A percentile compares a stretch with the other conserved stretches of the same genome.
Evolutionary conservation across 1,284 basidiomycete species (phyloP).

Genomic region (Phlebopus sp.): DNA sequence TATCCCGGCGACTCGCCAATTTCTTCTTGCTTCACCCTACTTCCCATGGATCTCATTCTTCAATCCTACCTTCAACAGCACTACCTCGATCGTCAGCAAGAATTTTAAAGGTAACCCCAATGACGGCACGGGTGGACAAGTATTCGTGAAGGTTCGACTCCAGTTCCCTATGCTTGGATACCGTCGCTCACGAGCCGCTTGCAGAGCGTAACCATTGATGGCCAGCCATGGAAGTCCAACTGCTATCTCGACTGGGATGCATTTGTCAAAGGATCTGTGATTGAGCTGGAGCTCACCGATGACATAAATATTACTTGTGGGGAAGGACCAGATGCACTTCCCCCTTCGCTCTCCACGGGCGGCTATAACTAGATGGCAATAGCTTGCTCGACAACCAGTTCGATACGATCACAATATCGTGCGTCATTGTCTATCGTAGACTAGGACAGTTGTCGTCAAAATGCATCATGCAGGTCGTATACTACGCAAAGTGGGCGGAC

Average conservation of each 20-base stretch:
- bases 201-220: slow-evolving; percentile 56
- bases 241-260: slow-evolving; percentile 64
- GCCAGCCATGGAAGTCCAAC: slow-evolving; percentile 53
- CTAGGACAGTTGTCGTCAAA: no score
- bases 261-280: slow-evolving; percentile 47
- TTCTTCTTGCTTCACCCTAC: slow-evolving; percentile 59
- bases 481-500: no score
- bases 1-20: slow-evolving; percentile 56
- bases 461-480: no score
- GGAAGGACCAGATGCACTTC: slow-evolving; percentile 41
- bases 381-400: no score
- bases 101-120: slow-evolving; percentile 53
- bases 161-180: neutral
- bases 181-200: neutral
- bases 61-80: slow-evolving; percentile 55
- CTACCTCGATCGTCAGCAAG: slow-evolving; percentile 51
- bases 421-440: no score
- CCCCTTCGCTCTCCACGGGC: slow-evolving; percentile 60
- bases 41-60: slow-evolving; percentile 59
- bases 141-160: slow-evolving; percentile 52
- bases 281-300: slow-evolving; percentile 50
- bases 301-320: slow-evolving; percentile 53
- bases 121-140: slow-evolving; percentile 47
- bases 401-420: no score
- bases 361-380: slow-evolving; percentile 30